Percentiles rank a stretch among this genome's conserved stretches.
Evolutionary conservation across 148 eudicot genomes (phyloP).

Genomic region (Diospyros lotus): DNA sequence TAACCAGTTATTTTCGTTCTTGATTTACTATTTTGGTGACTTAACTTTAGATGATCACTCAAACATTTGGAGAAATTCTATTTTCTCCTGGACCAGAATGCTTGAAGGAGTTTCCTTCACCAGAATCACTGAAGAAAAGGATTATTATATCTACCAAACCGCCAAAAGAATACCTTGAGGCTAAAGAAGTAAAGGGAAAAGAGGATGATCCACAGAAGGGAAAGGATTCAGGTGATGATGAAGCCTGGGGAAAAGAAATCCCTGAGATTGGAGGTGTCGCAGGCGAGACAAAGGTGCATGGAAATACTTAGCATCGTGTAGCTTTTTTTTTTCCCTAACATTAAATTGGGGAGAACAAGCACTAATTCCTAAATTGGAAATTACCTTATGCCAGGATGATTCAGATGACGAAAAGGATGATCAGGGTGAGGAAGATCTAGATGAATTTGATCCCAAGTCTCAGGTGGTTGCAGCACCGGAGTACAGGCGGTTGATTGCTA

Average conservation of each 20-base stretch:
- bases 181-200: conserved; percentile 32
- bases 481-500: conserved; percentile 61
- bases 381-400: conserved; percentile 24
- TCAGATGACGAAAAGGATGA: conserved; percentile 39
- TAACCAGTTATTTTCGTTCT: neutral
- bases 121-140: conserved; percentile 52
- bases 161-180: conserved; percentile 64
- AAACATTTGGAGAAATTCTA: conserved; percentile 77
- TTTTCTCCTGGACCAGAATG: conserved; percentile 58
- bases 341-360: neutral
- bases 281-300: conserved; percentile 38
- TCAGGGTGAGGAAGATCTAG: conserved; percentile 44
- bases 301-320: neutral
- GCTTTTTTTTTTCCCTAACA: neutral
- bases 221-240: conserved; percentile 43
- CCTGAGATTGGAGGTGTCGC: conserved; percentile 23
- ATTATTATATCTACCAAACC: conserved; percentile 91
- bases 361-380: neutral
- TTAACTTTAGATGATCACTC: conserved; percentile 62
- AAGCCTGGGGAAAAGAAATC: conserved; percentile 79
- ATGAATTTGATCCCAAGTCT: conserved; percentile 32
- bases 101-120: conserved; percentile 82
- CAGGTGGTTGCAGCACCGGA: conserved; percentile 43
- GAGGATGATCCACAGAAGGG: conserved; percentile 32
- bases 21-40: conserved; percentile 1